These are phyloP conservation scores for Sutorius eximius DNA, from an alignment of 1,284 basidiomycete species.

Conservation along the genomic window DNA sequence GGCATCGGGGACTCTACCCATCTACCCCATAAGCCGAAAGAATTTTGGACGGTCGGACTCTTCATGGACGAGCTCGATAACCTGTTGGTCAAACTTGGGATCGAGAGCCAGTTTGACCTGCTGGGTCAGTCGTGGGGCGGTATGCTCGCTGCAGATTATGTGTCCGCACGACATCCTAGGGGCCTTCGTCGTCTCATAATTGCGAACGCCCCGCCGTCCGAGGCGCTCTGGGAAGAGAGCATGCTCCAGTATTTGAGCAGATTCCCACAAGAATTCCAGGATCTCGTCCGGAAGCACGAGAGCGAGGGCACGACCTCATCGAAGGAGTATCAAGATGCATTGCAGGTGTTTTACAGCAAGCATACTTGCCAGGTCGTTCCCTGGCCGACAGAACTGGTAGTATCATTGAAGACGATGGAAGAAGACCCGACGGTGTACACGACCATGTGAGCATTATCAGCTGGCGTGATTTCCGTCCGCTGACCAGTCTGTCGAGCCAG, in stretches of 20 bases:
- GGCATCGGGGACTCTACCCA: slow-evolving; percentile 27
- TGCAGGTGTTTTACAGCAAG: slow-evolving; percentile 21
- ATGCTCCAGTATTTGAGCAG: slow-evolving; percentile 8
- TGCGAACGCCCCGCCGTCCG: slow-evolving; percentile 22
- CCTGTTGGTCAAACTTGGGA: slow-evolving; percentile 18
- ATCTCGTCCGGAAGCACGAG: slow-evolving; percentile 26
- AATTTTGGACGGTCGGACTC: slow-evolving; percentile 29
- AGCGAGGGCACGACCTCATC: slow-evolving; percentile 25
- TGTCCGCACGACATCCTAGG: slow-evolving; percentile 10
- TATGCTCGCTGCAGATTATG: slow-evolving; percentile 26
- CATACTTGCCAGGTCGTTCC: slow-evolving; percentile 27
- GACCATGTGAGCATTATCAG: slow-evolving; percentile 20
- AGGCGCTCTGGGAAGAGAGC: slow-evolving; percentile 25
- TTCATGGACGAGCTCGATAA: slow-evolving; percentile 33
- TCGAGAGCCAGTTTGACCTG: slow-evolving; percentile 22
- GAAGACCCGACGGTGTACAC: slow-evolving; percentile 28
- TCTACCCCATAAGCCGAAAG: slow-evolving; percentile 19
- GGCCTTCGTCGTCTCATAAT: slow-evolving; percentile 32
- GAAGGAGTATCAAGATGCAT: slow-evolving; percentile 25
- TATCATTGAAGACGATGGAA: slow-evolving; percentile 23
- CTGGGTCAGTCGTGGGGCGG: slow-evolving; percentile 35
- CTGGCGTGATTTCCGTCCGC: neutral
- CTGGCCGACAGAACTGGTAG: slow-evolving; percentile 22
- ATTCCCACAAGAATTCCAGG: slow-evolving; percentile 25
- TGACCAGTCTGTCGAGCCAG: slow-evolving; percentile 18